Percentiles rank a stretch among this genome's conserved stretches.
phyloP scores from a whole-genome alignment of 2,329 filamentous ascomycete genomes.

The Aspergillus cejpii region DNA sequence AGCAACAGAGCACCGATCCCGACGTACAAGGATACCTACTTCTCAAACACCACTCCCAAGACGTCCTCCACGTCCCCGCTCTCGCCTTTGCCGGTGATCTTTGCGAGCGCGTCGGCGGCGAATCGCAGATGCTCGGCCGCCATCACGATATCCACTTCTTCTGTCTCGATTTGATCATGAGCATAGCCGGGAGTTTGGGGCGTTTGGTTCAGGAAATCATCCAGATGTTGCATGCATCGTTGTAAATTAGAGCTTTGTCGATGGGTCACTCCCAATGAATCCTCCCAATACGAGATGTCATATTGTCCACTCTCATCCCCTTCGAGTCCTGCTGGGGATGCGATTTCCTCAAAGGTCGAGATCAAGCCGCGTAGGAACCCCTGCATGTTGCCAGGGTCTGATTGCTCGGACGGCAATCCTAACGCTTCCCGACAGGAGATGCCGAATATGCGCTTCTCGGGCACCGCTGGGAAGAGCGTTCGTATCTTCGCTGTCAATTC shows the following conservation, averaged over 20 bases:
- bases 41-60: slow-evolving; percentile 93
- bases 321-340: slow-evolving; percentile 32
- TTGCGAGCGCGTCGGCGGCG: slow-evolving; percentile 71
- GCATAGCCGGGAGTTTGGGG: slow-evolving; percentile 14
- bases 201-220: slow-evolving; percentile 60
- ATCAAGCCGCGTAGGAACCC: slow-evolving; percentile 61
- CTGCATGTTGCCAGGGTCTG: slow-evolving; percentile 61
- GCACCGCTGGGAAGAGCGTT: slow-evolving; percentile 40
- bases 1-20: slow-evolving; percentile 8
- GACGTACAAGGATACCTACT: slow-evolving; percentile 53
- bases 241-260: slow-evolving; percentile 76
- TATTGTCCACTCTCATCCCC: slow-evolving; percentile 34
- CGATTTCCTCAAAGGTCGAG: slow-evolving; percentile 53
- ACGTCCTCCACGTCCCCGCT: slow-evolving; percentile 91
- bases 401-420: slow-evolving; percentile 3
- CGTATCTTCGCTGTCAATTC: slow-evolving; percentile 36
- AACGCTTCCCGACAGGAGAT: slow-evolving; percentile 66
- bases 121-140: slow-evolving; percentile 82
- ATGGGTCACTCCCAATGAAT: slow-evolving; percentile 83
- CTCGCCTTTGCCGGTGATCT: slow-evolving; percentile 80
- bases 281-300: slow-evolving; percentile 65
- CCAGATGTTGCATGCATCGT: slow-evolving; percentile 64
- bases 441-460: slow-evolving; percentile 46
- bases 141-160: slow-evolving; percentile 68
- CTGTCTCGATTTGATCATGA: slow-evolving; percentile 14